Conservation (phyloP, 148 eudicot species). For the Camellia granthamiana region DNA sequence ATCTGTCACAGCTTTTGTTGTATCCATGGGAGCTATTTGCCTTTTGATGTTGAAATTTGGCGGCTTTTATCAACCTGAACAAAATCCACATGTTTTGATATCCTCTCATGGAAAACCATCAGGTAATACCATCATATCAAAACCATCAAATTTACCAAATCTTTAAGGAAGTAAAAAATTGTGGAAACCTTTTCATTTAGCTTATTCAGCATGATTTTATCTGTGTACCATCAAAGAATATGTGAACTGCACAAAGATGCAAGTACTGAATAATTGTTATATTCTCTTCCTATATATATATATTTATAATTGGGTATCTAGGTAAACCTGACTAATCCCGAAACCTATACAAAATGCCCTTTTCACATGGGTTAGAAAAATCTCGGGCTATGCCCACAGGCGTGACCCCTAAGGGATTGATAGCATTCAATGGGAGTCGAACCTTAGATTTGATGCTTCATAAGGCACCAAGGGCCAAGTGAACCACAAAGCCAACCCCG, state of each 20-base stretch:
- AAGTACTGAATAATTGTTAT: not conserved
- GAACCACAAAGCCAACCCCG: too few relatives aligned
- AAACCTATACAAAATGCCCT: too few relatives aligned
- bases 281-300: not conserved
- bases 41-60: conserved; percentile 48
- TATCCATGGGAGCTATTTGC: conserved; percentile 45
- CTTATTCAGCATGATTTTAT: not conserved
- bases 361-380: too few relatives aligned
- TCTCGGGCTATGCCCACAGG: too few relatives aligned
- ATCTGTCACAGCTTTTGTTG: conserved; percentile 59
- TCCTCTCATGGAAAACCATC: conserved; percentile 52
- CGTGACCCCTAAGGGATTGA: too few relatives aligned
- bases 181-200: not conserved
- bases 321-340: too few relatives aligned
- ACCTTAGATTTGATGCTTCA: too few relatives aligned
- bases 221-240: not conserved
- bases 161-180: not conserved
- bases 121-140: conserved; percentile 37
- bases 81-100: conserved; percentile 29
- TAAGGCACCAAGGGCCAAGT: too few relatives aligned
- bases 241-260: conserved; percentile 5
- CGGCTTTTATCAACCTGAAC: conserved; percentile 23
- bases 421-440: too few relatives aligned
- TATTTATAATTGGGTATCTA: too few relatives aligned
- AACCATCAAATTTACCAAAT: not conserved